Evolutionary conservation across 495 filamentous ascomycete species (phyloP).

Genomic region (Pseudoneurospora amorphoporcata): DNA sequence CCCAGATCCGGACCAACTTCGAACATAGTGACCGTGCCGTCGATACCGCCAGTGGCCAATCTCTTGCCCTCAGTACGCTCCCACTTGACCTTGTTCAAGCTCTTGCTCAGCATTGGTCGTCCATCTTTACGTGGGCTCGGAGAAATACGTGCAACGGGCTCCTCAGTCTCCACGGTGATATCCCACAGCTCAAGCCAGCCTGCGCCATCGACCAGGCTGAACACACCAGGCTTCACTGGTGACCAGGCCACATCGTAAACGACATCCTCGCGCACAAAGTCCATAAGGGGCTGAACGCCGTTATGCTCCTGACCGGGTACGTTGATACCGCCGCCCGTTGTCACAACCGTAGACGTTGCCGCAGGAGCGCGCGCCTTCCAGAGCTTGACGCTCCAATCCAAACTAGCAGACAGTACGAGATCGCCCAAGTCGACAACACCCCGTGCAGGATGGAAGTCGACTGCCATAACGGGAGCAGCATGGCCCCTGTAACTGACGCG

Average conservation of each 20-base stretch:
- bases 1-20: conserved; percentile 82
- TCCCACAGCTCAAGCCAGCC: conserved; percentile 96
- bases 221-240: conserved; percentile 82
- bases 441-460: conserved; percentile 86
- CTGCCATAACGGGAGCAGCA: conserved; percentile 87
- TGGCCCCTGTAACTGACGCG: conserved; percentile 80
- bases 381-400: conserved; percentile 95
- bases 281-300: conserved; percentile 61
- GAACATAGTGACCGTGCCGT: conserved; percentile 82
- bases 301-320: background rate
- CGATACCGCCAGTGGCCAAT: conserved; percentile 79
- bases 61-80: conserved; percentile 78
- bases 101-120: conserved; percentile 55
- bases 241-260: conserved; percentile 96
- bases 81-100: conserved; percentile 89
- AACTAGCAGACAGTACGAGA: conserved; percentile 69
- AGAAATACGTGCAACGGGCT: conserved; percentile 66
- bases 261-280: conserved; percentile 85
- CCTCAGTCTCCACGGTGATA: conserved; percentile 81
- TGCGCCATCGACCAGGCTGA: conserved; percentile 84
- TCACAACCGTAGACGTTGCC: conserved; percentile 41
- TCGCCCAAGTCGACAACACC: conserved; percentile 94
- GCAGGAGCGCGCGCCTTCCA: conserved; percentile 85
- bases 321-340: background rate
- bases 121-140: conserved; percentile 53